Evolutionary conservation across 2,329 filamentous ascomycete genomes (phyloP).

Genomic region (Pseudocercospora crystallina): DNA sequence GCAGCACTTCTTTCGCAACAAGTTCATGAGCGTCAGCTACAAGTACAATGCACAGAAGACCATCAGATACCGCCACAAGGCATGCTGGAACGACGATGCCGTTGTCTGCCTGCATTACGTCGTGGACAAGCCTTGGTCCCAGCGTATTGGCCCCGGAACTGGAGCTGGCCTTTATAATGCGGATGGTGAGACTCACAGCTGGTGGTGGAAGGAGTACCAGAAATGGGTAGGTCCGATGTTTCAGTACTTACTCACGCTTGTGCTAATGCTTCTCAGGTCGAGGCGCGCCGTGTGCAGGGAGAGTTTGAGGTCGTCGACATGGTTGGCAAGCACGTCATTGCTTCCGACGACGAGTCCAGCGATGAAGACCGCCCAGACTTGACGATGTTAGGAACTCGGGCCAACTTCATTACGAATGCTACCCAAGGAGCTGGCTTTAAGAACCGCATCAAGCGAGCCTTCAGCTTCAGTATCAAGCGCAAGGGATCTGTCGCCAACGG

Average conservation of each 20-base stretch:
- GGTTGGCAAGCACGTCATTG: constrained; percentile 11
- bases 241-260: background rate
- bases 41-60: constrained; percentile 55
- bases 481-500: no score
- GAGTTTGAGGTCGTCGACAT: constrained; percentile 5
- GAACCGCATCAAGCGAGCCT: no score
- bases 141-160: constrained; percentile 41
- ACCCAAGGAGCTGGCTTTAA: no score
- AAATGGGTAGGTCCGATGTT: constrained; percentile 35
- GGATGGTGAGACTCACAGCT: constrained; percentile 51
- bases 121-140: constrained; percentile 56
- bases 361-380: constrained; percentile 11
- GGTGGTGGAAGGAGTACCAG: constrained; percentile 52
- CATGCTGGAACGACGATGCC: constrained; percentile 50
- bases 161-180: constrained; percentile 48
- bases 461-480: no score
- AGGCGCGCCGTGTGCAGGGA: constrained; percentile 4
- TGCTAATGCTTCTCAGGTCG: background rate
- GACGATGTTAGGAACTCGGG: background rate
- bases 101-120: constrained; percentile 53
- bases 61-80: constrained; percentile 52
- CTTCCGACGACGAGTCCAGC: constrained; percentile 8
- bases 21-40: constrained; percentile 49
- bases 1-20: constrained; percentile 45
- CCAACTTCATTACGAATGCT: no score